phyloP scores from a whole-genome alignment of 1,139 yeast species.

The Debaryomyces robertsiae region DNA sequence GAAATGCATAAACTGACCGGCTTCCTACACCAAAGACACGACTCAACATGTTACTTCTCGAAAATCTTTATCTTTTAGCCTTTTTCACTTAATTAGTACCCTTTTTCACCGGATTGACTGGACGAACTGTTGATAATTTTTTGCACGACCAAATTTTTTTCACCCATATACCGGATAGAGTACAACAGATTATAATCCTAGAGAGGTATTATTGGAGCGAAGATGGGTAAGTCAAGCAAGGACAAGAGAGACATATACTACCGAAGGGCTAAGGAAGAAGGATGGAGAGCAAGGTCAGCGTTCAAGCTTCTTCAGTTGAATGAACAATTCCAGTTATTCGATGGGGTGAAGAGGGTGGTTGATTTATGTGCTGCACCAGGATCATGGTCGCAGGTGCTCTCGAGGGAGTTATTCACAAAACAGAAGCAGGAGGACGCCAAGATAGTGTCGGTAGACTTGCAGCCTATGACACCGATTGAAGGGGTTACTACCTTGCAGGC shows the following conservation, averaged over 20 bases:
- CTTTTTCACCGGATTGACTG: constrained; percentile 1
- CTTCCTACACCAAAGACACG: constrained; percentile 5
- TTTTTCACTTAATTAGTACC: background rate
- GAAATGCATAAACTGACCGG: constrained; percentile 2
- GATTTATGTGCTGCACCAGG: constrained; percentile 99
- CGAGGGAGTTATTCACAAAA: constrained; percentile 60
- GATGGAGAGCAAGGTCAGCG: constrained; percentile 96
- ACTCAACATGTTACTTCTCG: constrained; percentile 3
- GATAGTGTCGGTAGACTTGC: constrained; percentile 92
- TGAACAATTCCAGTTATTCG: constrained; percentile 82
- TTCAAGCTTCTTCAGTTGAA: constrained; percentile 87
- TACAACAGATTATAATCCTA: too few relatives aligned
- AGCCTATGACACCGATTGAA: constrained; percentile 94
- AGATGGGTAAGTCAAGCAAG: constrained; percentile 93
- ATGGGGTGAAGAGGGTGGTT: constrained; percentile 78
- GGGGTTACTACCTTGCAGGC: constrained; percentile 91
- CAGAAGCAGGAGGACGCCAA: constrained; percentile 51
- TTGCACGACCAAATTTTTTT: constrained; percentile 8
- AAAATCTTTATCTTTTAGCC: background rate
- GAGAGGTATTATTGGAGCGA: background rate
- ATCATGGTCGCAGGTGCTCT: constrained; percentile 96
- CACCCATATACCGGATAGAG: constrained; percentile 9
- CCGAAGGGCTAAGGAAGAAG: constrained; percentile 94
- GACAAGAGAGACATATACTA: constrained; percentile 91
- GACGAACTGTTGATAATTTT: constrained; percentile 8